Base-by-base conservation (phyloP, 805 yeast genomes). In the Saccharomyces kudriavzevii region DNA sequence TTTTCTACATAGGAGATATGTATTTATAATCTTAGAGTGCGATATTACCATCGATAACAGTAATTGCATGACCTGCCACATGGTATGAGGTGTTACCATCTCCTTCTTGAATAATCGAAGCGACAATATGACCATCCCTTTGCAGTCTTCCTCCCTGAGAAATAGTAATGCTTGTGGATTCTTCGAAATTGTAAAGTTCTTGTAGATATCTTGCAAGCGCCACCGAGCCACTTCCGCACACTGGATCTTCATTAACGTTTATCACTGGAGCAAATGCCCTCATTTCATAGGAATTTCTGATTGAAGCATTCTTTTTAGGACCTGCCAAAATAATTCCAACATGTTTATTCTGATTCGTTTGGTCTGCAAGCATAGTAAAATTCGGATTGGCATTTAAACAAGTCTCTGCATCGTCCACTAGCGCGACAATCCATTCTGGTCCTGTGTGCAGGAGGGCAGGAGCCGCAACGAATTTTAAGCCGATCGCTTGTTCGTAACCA, bases 191-290 rank as follows among this genome's bases (percentile, higher is more conserved):
- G 29, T 64, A 52, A 1, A 56, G 30, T 2, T 62, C 63, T 47
- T 71, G 65, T 45, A 72, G 48, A 25, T 64, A 59, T 30, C 67
- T 62, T 14, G 63, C 65, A 31, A 69, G 60, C 0, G 75, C 68
- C 13, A 66, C 67, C 1, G 74, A 69, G n/a, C 83, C 83, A 55
- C 77, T 71, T 2, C 83, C 83, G 62, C 83, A 79, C 8, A 77
- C 83, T 1, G 82, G 82, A 60, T 79, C 83, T 55, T 79, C 83
- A n/a, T 56, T 49, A 0, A 72, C 66, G 14, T 71, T 73, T 2
- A 53, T 58, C 4, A 29, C 49, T 1, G 77, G 75, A 2, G 74
- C 74, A 60, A 78, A 75, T 11, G 78, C 77, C 57, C 83, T 69
- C 52, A 76, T 71, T 57, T 74, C 78, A 53, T 65, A 70, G 47